Conservation (phyloP, 2,329 filamentous ascomycete species). For the Penicillium concentricum region DNA sequence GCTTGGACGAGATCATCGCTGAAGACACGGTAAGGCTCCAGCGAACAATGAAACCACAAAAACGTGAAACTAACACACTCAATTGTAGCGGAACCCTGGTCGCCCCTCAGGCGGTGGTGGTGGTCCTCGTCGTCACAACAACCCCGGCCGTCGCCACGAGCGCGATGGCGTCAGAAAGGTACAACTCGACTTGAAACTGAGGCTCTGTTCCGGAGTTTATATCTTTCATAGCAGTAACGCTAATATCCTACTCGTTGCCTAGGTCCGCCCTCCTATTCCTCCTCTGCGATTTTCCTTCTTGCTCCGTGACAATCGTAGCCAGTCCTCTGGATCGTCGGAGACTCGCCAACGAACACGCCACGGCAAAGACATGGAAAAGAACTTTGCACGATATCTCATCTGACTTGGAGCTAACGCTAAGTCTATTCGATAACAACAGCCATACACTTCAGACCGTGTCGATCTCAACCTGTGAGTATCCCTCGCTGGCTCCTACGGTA, state of each 20-base stretch:
- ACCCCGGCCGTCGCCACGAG: slow-evolving; percentile 69
- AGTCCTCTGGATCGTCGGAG: slow-evolving; percentile 25
- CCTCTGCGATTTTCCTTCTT: slow-evolving; percentile 37
- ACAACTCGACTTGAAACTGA: slow-evolving; percentile 9
- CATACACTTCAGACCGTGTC: slow-evolving; percentile 46
- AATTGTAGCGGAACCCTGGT: slow-evolving; percentile 25
- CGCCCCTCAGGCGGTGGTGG: slow-evolving; percentile 26
- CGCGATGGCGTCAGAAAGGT: slow-evolving; percentile 93
- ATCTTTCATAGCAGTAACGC: slow-evolving; percentile 9
- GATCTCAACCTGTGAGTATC: slow-evolving; percentile 46
- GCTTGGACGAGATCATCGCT: slow-evolving; percentile 63
- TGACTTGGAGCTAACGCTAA: slow-evolving; percentile 48
- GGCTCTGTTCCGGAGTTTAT: background rate
- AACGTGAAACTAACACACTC: slow-evolving; percentile 16
- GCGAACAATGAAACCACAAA: background rate
- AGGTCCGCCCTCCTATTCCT: slow-evolving; percentile 48
- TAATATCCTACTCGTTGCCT: slow-evolving; percentile 13
- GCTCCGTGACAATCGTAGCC: slow-evolving; percentile 35
- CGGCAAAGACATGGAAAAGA: slow-evolving; percentile 33
- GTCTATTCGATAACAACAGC: slow-evolving; percentile 41
- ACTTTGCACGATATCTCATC: slow-evolving; percentile 35
- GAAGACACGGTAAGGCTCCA: slow-evolving; percentile 55
- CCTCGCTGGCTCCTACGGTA: background rate
- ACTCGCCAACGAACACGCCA: slow-evolving; percentile 25
- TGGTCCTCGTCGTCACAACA: slow-evolving; percentile 36